Conservation (phyloP, 495 filamentous ascomycete species). For the Penicillium alfredii region DNA sequence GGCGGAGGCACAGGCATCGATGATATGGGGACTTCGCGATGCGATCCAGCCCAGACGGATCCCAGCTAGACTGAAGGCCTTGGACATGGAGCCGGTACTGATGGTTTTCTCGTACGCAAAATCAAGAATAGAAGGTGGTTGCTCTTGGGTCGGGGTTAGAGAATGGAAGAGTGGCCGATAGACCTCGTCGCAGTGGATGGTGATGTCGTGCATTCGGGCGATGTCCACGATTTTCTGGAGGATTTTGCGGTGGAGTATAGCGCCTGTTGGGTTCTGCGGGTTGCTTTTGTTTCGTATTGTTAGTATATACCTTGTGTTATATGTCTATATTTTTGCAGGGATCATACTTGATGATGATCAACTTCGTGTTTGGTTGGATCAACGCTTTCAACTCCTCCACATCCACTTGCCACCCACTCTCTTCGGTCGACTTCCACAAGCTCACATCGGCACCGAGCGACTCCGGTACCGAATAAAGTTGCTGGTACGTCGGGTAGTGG, state of each 20-base stretch:
- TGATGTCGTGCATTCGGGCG: constrained; percentile 56
- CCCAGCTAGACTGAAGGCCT: constrained; percentile 80
- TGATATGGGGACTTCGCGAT: constrained; percentile 53
- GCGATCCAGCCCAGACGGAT: constrained; percentile 82
- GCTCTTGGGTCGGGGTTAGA: constrained; percentile 48
- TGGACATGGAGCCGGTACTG: constrained; percentile 76
- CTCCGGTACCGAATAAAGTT: constrained; percentile 71
- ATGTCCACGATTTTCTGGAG: constrained; percentile 59
- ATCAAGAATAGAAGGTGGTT: constrained; percentile 64
- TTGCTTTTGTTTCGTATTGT: constrained; percentile 55
- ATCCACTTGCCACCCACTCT: constrained; percentile 62
- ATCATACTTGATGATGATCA: constrained; percentile 59
- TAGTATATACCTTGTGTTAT: too few species aligned
- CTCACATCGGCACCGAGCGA: constrained; percentile 77
- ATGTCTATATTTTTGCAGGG: not conserved
- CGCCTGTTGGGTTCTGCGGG: constrained; percentile 83
- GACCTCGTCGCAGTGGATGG: constrained; percentile 74
- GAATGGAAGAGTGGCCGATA: constrained; percentile 87
- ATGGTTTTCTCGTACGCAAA: constrained; percentile 66
- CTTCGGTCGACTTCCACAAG: constrained; percentile 65
- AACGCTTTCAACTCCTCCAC: constrained; percentile 60
- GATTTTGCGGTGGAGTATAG: constrained; percentile 55
- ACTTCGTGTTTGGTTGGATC: constrained; percentile 69
- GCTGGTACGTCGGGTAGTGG: constrained; percentile 86
- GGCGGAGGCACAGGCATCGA: constrained; percentile 58